phyloP scores from a whole-genome alignment of 495 filamentous ascomycete species.

The Platismatia glauca region DNA sequence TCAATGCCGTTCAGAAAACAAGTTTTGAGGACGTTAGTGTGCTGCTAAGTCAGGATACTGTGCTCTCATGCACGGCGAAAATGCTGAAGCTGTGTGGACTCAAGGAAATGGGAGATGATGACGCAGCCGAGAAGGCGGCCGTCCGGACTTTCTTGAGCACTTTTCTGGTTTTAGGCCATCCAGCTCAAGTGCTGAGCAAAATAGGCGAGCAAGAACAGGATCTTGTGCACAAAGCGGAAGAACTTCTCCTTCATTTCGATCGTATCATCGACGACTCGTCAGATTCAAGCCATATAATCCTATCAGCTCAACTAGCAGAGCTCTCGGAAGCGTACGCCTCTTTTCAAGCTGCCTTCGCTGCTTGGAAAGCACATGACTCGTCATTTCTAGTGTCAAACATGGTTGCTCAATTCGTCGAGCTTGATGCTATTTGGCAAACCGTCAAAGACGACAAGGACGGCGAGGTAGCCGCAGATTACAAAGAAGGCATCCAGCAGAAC shows the following conservation, averaged over 20 bases:
- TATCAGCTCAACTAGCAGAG: conserved; percentile 50
- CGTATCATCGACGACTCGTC: conserved; percentile 55
- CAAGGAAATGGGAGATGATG: conserved; percentile 58
- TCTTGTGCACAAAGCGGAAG: conserved; percentile 77
- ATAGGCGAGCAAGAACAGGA: conserved; percentile 82
- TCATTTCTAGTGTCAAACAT: conserved; percentile 85
- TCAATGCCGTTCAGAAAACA: conserved; percentile 62
- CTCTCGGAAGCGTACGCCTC: conserved; percentile 64
- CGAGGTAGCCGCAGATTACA: conserved; percentile 81
- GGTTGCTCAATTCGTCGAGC: conserved; percentile 88
- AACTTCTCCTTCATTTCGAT: conserved; percentile 76
- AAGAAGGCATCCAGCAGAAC: conserved; percentile 86
- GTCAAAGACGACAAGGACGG: conserved; percentile 84
- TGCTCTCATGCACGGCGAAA: conserved; percentile 58
- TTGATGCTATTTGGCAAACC: conserved; percentile 93
- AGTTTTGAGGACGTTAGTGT: conserved; percentile 74
- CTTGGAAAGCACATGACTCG: conserved; percentile 92
- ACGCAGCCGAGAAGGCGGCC: conserved; percentile 64
- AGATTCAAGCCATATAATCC: conserved; percentile 43
- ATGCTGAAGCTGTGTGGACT: conserved; percentile 71
- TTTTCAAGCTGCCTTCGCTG: conserved; percentile 85
- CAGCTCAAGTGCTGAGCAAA: conserved; percentile 79
- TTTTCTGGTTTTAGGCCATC: conserved; percentile 87
- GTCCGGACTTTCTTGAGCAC: conserved; percentile 87
- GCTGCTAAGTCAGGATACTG: conserved; percentile 65